Evolutionary conservation across 306 rosid genomes (phyloP), one percentile per base, ranked within the genome.

Genomic region (Echinosophora koreensis): DNA sequence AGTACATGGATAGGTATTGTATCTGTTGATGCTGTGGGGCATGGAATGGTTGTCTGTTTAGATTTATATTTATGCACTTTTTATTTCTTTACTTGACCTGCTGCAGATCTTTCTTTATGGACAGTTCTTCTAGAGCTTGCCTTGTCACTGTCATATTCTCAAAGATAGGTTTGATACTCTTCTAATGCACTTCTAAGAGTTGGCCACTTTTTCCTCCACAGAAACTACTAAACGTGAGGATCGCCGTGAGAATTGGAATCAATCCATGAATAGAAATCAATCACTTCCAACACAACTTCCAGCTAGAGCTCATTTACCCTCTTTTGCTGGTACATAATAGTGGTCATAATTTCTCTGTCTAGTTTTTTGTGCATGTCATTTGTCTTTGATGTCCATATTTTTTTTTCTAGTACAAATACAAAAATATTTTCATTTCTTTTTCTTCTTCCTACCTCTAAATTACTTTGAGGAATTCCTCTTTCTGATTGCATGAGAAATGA

Each of bases 281-380:
- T 65, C 97, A 71, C 87, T 94, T 87, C 98, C 98, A 68, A 85
- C 87, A 46, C 90, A 94, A 85, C 97, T 94, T 85, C 98, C 97
- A 77, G 88, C 89, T 38, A 73, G 90, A 88, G 98, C 98, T 79
- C 94, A 90, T 85, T 88, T 88, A 66, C 98, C 98, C 72, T 86
- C 98, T 76, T 88, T 86, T 76, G 89, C 96, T 11, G 93, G 98
- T 91, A 88, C 68, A 79, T 77, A 64, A 27, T 56, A 62, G 13
- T 68, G 18, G 15, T 56, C 4, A 51, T 76, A 8, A 28, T 39
- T 81, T 18, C 47, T 18, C n/a, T 27, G 64, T 61, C 59, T 73
- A 58, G 54, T 60, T 79, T 37, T 49, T 77, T 71, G 66, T 69
- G 78, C 60, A 47, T 63, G 54, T 47, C 28, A 17, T 39, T 80